Evolutionary conservation across 2,329 filamentous ascomycete genomes (phyloP).

Genomic region (Trichophyton equinum): DNA sequence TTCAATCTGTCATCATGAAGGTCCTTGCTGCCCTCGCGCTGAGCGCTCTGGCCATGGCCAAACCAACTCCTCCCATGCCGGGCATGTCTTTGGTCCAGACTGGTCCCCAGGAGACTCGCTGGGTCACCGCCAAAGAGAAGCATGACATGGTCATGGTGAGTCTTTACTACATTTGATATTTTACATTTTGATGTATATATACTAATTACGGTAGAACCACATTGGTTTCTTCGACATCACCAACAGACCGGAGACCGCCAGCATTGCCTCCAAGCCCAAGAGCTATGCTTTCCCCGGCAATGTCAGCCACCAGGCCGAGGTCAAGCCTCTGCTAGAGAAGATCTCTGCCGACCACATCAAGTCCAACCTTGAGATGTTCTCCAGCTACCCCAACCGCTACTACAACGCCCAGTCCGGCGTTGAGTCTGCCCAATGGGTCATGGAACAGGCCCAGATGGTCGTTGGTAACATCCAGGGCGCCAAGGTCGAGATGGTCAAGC

Average conservation of each 20-base stretch:
- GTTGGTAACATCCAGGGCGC: conserved; percentile 51
- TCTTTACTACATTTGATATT: conserved; percentile 15
- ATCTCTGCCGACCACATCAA: conserved; percentile 67
- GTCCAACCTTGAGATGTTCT: conserved; percentile 59
- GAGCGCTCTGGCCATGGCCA: conserved; percentile 19
- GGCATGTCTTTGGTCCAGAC: conserved; percentile 62
- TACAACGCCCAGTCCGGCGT: conserved; percentile 51
- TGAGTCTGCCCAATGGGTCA: conserved; percentile 77
- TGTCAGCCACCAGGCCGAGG: conserved; percentile 50
- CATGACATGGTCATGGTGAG: conserved; percentile 70
- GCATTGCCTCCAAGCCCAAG: not conserved
- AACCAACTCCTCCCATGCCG: conserved; percentile 15
- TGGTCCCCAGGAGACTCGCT: conserved; percentile 63
- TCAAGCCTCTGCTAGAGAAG: conserved; percentile 53
- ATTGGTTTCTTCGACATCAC: conserved; percentile 94
- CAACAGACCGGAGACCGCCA: conserved; percentile 30
- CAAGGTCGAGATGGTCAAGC: conserved; percentile 59
- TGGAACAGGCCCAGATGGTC: conserved; percentile 55
- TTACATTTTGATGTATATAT: too few relatives aligned
- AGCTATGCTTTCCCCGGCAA: conserved; percentile 48
- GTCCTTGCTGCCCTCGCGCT: conserved; percentile 24
- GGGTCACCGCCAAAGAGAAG: conserved; percentile 90
- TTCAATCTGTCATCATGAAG: conserved; percentile 23
- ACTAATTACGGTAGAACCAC: conserved; percentile 47
- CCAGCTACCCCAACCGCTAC: conserved; percentile 46